Evolutionary conservation across 176 grass and related monocot genomes (phyloP), one percentile per base, ranked within the genome.

Genomic region (Bromus sterilis): DNA sequence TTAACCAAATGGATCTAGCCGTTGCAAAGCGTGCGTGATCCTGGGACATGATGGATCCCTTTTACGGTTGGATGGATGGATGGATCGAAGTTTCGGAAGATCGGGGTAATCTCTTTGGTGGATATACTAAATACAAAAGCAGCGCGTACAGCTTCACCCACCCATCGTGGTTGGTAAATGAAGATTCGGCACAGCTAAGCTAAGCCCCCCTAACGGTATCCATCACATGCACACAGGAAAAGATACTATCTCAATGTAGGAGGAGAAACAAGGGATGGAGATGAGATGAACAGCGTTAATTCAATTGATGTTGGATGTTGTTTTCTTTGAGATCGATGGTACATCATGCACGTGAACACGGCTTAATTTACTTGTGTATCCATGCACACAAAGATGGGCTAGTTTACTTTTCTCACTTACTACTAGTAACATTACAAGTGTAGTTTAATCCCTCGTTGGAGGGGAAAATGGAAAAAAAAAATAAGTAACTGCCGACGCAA

Each of bases 161-260:
- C 75, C 56, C 24, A 20, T 6, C 9, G 5, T 53, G 79, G 9
- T 66, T 15, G 56, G 10, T 49, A 51, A 53, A 53, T 53, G 48
- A 53, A 86, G 74, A 43, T 51, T 86, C 66, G 37, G 56, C 79
- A 59, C 56, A 16, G 8, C 48, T 6, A 53, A 15, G 44, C 44
- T n/a, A n/a, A n/a, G n/a, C n/a, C n/a, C n/a, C 44, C 36, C 78
- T 82, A 83, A 90, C 83, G 78, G 78, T 86, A 76, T 81, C 77
- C 71, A 69, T 33, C 87, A 63, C 59, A 40, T 66, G 28, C 24
- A 31, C 32, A 24, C 39, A 26, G 3, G 57, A 48, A 29, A 62
- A 63, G 37, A 58, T 82, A 41, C 46, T 11, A 23, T 13, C 23
- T 18, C 11, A 0, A 3, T 43, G 11, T 13, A 9, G 5, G n/a